Evolutionary conservation across 2,329 filamentous ascomycete species (phyloP).

Genomic region (Penicillium sumatraense): DNA sequence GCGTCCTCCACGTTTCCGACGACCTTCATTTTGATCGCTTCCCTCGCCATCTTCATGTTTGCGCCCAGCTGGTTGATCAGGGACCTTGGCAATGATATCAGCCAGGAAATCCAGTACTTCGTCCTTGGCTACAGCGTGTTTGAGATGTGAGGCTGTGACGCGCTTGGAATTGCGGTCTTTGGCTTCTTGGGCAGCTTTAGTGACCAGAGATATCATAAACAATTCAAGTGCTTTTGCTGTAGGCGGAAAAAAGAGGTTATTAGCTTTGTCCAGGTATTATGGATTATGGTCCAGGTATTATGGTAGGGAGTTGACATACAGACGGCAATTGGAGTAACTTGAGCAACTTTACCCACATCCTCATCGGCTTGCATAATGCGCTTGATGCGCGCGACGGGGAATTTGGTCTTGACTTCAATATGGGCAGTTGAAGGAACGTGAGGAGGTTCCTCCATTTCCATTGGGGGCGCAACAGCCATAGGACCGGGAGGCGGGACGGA

Average conservation of each 20-base stretch:
- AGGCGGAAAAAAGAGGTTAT: constrained; percentile 11
- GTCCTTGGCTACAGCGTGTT: constrained; percentile 83
- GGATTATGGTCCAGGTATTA: no score
- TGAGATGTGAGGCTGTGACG: constrained; percentile 87
- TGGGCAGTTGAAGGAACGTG: constrained; percentile 49
- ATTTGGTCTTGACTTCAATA: constrained; percentile 88
- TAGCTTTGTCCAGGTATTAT: no score
- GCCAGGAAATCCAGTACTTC: constrained; percentile 93
- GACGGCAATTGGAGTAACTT: constrained; percentile 94
- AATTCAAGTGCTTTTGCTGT: constrained; percentile 89
- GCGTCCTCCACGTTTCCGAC: constrained; percentile 49
- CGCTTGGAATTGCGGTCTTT: constrained; percentile 82
- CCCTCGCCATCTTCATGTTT: constrained; percentile 49
- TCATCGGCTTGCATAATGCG: constrained; percentile 99
- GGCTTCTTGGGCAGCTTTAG: constrained; percentile 84
- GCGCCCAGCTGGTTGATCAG: constrained; percentile 58
- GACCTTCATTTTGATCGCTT: constrained; percentile 53
- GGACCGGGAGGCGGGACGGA: constrained; percentile 3
- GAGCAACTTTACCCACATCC: constrained; percentile 96
- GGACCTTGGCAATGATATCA: constrained; percentile 87
- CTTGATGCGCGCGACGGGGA: constrained; percentile 96
- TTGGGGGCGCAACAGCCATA: constrained; percentile 26
- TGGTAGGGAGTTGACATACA: no score
- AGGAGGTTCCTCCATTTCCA: constrained; percentile 23
- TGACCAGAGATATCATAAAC: constrained; percentile 95